These are phyloP conservation scores for Mycena alexandri DNA, from an alignment of 768 basidiomycete species.

Conservation along the genomic window DNA sequence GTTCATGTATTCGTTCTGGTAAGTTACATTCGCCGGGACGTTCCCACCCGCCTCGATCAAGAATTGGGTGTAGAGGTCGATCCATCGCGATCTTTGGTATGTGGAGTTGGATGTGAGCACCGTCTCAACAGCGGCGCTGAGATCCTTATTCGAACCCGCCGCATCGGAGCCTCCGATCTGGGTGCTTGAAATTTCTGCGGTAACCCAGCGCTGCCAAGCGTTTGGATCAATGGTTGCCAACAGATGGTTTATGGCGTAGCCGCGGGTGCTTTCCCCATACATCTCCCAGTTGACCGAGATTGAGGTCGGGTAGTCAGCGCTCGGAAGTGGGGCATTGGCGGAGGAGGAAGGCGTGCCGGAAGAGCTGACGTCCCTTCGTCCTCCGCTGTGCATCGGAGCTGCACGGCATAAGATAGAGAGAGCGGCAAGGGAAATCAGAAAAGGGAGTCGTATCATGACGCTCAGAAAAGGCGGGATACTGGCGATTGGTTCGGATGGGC, in stretches of 20 bases:
- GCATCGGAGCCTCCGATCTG: slow-evolving; percentile 3
- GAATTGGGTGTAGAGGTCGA: slow-evolving; percentile 17
- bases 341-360: slow-evolving; percentile 5
- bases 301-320: neutral
- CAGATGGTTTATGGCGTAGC: slow-evolving; percentile 11
- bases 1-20: neutral
- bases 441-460: neutral
- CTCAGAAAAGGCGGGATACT: neutral
- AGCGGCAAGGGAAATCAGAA: neutral
- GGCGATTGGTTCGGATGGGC: neutral
- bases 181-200: slow-evolving; percentile 5
- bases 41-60: neutral
- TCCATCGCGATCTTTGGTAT: neutral
- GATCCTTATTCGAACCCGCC: slow-evolving; percentile 13
- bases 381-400: neutral
- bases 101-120: neutral
- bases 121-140: neutral
- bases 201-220: slow-evolving; percentile 13
- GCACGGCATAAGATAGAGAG: slow-evolving; percentile 2
- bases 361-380: slow-evolving; percentile 1
- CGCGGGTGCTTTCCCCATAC: neutral
- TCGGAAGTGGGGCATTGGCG: neutral
- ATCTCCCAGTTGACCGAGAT: neutral
- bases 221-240: neutral
- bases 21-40: neutral